A percentile compares a stretch with the other conserved stretches of the same genome.
phyloP scores from a whole-genome alignment of 225 moss, liverwort and hornwort genomes.

The Physcomitrellopsis africana region DNA sequence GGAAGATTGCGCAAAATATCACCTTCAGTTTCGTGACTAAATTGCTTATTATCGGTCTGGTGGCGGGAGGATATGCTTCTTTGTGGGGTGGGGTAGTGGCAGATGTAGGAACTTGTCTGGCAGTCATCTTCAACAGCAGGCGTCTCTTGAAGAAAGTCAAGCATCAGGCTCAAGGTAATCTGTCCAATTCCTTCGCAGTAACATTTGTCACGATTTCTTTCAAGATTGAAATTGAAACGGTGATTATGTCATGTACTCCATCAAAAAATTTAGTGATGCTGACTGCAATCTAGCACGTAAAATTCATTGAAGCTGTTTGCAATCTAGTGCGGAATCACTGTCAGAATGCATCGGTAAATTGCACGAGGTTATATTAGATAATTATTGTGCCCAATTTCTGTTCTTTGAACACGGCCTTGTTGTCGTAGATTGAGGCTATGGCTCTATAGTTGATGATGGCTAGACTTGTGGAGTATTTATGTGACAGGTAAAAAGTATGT shows the following conservation, averaged over 20 bases:
- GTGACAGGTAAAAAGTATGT: background rate
- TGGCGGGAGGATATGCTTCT: slow-evolving; percentile 80
- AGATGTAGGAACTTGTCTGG: slow-evolving; percentile 89
- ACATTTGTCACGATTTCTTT: background rate
- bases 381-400: no score
- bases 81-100: slow-evolving; percentile 92
- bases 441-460: background rate
- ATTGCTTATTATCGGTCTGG: slow-evolving; percentile 77
- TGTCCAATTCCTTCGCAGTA: background rate
- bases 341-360: no score
- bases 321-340: no score
- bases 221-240: background rate
- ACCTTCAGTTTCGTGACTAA: slow-evolving; percentile 76
- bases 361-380: no score
- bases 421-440: background rate
- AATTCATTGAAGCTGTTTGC: no score
- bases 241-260: background rate
- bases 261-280: no score
- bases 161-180: slow-evolving; percentile 42
- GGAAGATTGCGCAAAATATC: slow-evolving; percentile 84
- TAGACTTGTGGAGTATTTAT: background rate
- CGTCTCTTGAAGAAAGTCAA: slow-evolving; percentile 75
- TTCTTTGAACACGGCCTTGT: background rate
- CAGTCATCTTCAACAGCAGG: slow-evolving; percentile 90
- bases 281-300: no score